phyloP scores from a whole-genome alignment of 352 stramenopile species.

The Globisporangium okanoganense region DNA sequence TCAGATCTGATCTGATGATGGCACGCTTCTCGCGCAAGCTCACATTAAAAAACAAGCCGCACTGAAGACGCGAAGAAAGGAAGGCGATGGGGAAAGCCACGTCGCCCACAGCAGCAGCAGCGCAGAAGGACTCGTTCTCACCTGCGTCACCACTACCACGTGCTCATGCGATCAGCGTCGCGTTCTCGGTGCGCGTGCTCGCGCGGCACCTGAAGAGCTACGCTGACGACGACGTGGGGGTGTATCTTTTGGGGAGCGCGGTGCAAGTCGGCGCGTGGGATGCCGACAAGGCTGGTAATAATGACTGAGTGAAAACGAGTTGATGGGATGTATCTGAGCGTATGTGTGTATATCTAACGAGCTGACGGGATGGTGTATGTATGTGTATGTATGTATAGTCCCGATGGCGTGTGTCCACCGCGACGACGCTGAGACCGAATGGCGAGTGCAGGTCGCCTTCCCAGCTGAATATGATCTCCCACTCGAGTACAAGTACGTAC shows the following conservation, averaged over 20 bases:
- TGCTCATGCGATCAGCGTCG: constrained; percentile 14
- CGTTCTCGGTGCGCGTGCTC: constrained; percentile 38
- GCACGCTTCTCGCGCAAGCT: constrained; percentile 1
- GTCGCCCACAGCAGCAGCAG: neutral
- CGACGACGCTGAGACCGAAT: constrained; percentile 31
- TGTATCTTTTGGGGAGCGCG: constrained; percentile 54
- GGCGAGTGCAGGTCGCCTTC: constrained; percentile 33
- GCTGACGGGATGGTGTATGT: neutral
- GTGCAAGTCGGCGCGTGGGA: constrained; percentile 64
- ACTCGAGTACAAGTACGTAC: constrained; percentile 81
- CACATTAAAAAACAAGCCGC: constrained; percentile 1
- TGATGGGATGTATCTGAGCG: too few species aligned
- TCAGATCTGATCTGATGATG: constrained; percentile 7
- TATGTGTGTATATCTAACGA: neutral
- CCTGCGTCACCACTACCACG: neutral
- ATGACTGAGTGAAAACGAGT: too few species aligned
- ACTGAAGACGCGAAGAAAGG: neutral
- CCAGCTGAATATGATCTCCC: constrained; percentile 13
- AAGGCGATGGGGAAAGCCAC: neutral
- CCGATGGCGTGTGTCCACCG: constrained; percentile 35
- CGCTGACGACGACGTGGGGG: constrained; percentile 16
- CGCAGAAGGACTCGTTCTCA: neutral
- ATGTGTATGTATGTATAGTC: constrained; percentile 24
- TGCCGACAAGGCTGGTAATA: constrained; percentile 38
- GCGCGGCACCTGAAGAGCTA: constrained; percentile 5